phyloP scores from a whole-genome alignment of 2,329 filamentous ascomycete genomes.

The Aspergillus brunneoviolaceus region DNA sequence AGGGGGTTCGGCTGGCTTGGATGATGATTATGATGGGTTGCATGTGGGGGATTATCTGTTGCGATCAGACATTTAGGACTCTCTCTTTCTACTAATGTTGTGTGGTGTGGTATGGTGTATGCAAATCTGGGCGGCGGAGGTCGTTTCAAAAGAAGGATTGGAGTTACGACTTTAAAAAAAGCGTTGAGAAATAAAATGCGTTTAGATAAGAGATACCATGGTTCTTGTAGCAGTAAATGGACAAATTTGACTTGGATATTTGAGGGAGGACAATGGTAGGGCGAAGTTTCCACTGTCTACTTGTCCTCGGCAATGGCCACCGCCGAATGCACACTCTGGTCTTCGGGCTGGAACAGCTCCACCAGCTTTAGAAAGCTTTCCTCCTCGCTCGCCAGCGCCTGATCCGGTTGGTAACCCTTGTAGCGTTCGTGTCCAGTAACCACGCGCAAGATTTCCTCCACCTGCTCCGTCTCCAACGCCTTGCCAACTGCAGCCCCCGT shows the following conservation, averaged over 20 bases:
- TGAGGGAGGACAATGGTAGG: too few species aligned
- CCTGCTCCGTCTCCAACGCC: background rate
- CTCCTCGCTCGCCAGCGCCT: background rate
- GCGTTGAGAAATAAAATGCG: background rate
- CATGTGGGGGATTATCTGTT: background rate
- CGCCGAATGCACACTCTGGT: background rate
- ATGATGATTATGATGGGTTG: background rate
- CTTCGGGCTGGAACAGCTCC: background rate
- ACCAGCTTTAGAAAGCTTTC: background rate
- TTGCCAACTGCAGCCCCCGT: background rate
- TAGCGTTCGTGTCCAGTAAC: background rate
- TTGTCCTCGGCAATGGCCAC: background rate
- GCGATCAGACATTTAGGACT: background rate
- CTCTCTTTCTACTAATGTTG: background rate
- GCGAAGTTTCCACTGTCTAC: background rate
- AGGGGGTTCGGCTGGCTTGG: background rate
- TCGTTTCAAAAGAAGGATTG: background rate
- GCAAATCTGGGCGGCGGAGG: background rate
- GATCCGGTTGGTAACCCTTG: background rate
- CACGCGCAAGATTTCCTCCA: background rate
- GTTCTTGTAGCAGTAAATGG: background rate
- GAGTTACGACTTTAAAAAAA: background rate
- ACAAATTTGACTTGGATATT: too few species aligned
- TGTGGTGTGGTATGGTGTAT: background rate
- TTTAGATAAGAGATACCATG: background rate